Base-by-base conservation (phyloP, 768 basidiomycete genomes). In the Rubroboletus pulcherrimus region DNA sequence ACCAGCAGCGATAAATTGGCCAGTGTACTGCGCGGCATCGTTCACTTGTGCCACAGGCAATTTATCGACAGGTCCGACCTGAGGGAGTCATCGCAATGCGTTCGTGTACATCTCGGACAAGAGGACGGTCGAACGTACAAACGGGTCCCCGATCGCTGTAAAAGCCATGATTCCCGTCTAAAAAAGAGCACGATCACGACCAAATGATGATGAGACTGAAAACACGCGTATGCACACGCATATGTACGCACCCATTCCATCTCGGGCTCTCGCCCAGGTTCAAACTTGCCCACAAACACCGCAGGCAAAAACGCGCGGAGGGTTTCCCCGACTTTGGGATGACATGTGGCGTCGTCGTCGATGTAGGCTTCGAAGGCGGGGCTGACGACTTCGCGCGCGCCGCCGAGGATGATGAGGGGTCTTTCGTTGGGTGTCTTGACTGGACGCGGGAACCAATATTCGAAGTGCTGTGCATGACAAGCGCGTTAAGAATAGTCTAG, bases 111-210 rank as follows among this genome's bases (percentile, higher is more conserved):
- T 0, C 11, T 24, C 14, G n/a, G 11, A 50, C 29, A 10, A 45
- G 34, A 1, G 0, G 15, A 38, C 15, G 30, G 37, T 37, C 10
- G 5, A 5, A 55, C 85, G 54, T 63, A 91, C 89, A 50, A 89
- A 83, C 0, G 90, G 90, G 65, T 86, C 85, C 0, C 74, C 73
- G 0, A 72, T 73, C 51, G 72, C 74, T 0, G 90, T 87, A 61
- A 74, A 89, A 0, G 83, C 91, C 89, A 91, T 91, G 42, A 93
- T 89, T 0, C 91, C 92, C 0, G 87, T 89, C 91, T 91, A 34
- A 39, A 8, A 39, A 14, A 47, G 6, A 26, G 4, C 14, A 15
- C 21, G 6, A 42, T 30, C 41, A 48, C 9, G 11, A 46, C 34
- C 37, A 12, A 17, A 44, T 19, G 19, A 12, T 6, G 31, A 6